phyloP scores from a whole-genome alignment of 495 filamentous ascomycete genomes.

The Hapsidospora chrysogenum region DNA sequence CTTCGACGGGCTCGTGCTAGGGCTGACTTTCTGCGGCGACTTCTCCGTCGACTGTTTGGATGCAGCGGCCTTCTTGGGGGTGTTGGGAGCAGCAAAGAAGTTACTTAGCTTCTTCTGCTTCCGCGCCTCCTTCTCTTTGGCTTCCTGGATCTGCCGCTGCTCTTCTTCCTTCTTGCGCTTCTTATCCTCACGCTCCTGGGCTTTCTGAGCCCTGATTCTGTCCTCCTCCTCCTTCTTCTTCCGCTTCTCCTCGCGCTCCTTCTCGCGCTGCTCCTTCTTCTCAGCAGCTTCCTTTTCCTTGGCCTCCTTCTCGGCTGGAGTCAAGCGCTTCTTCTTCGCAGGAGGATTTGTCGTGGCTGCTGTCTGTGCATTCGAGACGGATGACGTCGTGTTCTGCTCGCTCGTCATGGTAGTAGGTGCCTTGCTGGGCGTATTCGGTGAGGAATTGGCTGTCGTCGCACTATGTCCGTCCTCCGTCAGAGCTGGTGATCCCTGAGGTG shows the following conservation, averaged over 20 bases:
- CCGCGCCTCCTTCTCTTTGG: conserved; percentile 41
- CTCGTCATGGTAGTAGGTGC: not conserved
- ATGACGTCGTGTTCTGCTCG: not conserved
- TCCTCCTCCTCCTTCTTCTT: conserved; percentile 14
- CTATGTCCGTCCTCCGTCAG: conserved; percentile 19
- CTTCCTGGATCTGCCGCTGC: conserved; percentile 24
- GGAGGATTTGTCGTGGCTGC: conserved; percentile 11
- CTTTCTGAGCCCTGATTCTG: conserved; percentile 7
- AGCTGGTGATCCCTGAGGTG: not conserved
- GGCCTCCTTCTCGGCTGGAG: conserved; percentile 19
- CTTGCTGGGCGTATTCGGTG: not conserved
- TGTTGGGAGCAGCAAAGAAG: conserved; percentile 36
- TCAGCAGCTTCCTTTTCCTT: conserved; percentile 21
- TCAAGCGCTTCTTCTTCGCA: conserved; percentile 28
- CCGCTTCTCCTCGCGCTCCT: conserved; percentile 20
- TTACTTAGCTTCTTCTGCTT: conserved; percentile 29
- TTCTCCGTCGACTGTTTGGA: conserved; percentile 7
- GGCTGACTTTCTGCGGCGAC: conserved; percentile 7
- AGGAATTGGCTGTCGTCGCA: conserved; percentile 11
- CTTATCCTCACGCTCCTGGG: conserved; percentile 36
- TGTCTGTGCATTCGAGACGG: not conserved
- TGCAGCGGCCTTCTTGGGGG: conserved; percentile 15
- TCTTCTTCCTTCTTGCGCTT: conserved; percentile 31
- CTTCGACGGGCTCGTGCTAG: conserved; percentile 6
- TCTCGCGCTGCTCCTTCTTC: conserved; percentile 15